Evolutionary conservation across 352 stramenopile genomes (phyloP), one percentile per base, ranked within the genome.

Genomic region (Pythium aristosporum): DNA sequence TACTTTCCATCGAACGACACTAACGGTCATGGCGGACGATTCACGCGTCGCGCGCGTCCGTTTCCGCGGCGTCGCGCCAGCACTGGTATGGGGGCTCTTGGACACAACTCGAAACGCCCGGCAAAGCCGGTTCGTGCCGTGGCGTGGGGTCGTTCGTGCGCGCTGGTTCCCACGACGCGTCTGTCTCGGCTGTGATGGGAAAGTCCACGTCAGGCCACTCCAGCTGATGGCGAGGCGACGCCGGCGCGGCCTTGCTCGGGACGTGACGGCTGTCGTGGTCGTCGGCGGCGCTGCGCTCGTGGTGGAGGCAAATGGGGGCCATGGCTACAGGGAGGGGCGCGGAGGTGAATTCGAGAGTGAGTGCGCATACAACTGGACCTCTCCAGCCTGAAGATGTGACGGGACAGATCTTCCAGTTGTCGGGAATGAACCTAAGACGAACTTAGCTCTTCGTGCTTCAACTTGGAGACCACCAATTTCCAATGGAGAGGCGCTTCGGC

Each of bases 271-370:
- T n/a, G 16, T 18, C 43, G 44, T 36, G 34, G 7, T 55, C 32
- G 47, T 42, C 46, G 36, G 15, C n/a, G 30, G 21, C 44, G 20
- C 44, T 30, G 36, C 20, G 21, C 10, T 67, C 52, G 32, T 57
- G 61, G 21, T 62, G 32, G 18, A 67, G 62, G 15, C 46, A 52
- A 37, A 62, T 41, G 52, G 61, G 62, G n/a, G 62, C 61, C 61
- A 67, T 67, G 11, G 25, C 7, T 53, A 23, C 47, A 42, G 30
- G 32, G 11, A 15, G 6, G 5, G 44, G 2, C 18, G 34, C 18
- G 5, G 21, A 12, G 20, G 50, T 32, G 20, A 55, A 57, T 60
- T 54, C 18, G 50, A 34, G 20, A 51, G 20, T 64, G 57, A 46
- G 39, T 46, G 39, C 13, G 34, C 34, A 39, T 39, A 46, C 18